Base-by-base conservation (phyloP, 2,329 filamentous ascomycete species). In the Apiospora koreana region DNA sequence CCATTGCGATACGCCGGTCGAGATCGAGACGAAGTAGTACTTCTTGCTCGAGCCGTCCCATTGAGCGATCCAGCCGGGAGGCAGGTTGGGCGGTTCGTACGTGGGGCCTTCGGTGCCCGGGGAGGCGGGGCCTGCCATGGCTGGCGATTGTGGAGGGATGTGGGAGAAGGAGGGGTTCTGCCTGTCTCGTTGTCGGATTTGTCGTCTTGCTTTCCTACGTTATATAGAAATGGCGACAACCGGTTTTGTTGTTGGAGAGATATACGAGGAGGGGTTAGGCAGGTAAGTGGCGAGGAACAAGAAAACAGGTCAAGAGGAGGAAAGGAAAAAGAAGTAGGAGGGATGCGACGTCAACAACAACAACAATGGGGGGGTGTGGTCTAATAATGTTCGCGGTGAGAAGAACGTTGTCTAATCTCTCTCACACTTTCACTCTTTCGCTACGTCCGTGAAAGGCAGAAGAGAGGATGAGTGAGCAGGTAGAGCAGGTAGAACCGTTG, bases 11-110 rank as follows among this genome's bases (percentile, higher is more conserved):
- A 88, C 85, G 65, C 91, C 91, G 9, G 91, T 93, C 68, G 89
- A 90, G 69, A 93, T 87, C 80, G 93, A 91, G 67, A 93, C 91
- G 79, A 89, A 92, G 80, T 92, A 92, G 79, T 92, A 92, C 79
- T 91, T 91, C 79, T 84, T 87, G 79, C 85, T 89, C 70, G 84
- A 78, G 72, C 86, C 87, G 77, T 92, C 90, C 90, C 90, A 92
- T 81, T 92, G 90, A 71, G 89, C 89, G 76, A 91, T 92, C 90
- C 90, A 92, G 76, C 90, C 90, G 16, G 88, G 81, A 67, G 90
- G 90, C 68, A 92, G 85, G 65, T 84, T 82, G 65, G 90, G 90
- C 73, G 90, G 90, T 70, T 77, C 76, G 75, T 84, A 89, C 76
- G 86, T 87, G 74, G 88, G 88, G 76, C 88, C 88, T 77, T 88